phyloP scores from a whole-genome alignment of 2,329 filamentous ascomycete genomes.

The Nigrograna mackinnonii region DNA sequence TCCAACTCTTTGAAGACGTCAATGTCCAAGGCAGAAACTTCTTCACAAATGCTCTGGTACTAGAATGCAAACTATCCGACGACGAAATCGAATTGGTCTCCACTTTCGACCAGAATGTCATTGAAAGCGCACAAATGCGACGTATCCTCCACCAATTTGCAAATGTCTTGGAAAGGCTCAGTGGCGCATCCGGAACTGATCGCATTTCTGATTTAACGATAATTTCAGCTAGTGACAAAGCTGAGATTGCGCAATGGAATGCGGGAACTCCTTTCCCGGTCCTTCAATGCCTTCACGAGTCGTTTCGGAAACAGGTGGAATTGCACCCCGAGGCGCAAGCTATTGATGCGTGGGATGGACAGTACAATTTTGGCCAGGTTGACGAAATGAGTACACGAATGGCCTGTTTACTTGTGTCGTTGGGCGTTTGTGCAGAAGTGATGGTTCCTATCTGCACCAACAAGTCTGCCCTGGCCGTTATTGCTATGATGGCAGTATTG shows the following conservation, averaged over 20 bases:
- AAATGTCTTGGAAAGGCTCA: conserved; percentile 11
- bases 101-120: conserved; percentile 16
- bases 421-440: conserved; percentile 29
- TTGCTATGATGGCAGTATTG: conserved; percentile 40
- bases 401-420: conserved; percentile 19
- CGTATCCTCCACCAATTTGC: conserved; percentile 18
- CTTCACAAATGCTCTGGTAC: conserved; percentile 19
- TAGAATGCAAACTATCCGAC: conserved; percentile 14
- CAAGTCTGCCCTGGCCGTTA: conserved; percentile 39
- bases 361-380: conserved; percentile 32
- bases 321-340: conserved; percentile 5
- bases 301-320: conserved; percentile 12
- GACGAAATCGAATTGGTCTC: conserved; percentile 11
- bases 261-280: no score
- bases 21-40: conserved; percentile 12
- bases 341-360: conserved; percentile 26
- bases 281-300: conserved; percentile 17
- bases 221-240: no score
- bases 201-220: no score
- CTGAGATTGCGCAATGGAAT: no score
- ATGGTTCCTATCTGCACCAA: conserved; percentile 42
- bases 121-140: conserved; percentile 12
- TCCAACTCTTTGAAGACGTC: conserved; percentile 10
- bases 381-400: conserved; percentile 24
- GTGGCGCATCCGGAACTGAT: no score